These are phyloP conservation scores for Sisymbrium irio DNA, from an alignment of 345 rosid species.

Conservation along the genomic window DNA sequence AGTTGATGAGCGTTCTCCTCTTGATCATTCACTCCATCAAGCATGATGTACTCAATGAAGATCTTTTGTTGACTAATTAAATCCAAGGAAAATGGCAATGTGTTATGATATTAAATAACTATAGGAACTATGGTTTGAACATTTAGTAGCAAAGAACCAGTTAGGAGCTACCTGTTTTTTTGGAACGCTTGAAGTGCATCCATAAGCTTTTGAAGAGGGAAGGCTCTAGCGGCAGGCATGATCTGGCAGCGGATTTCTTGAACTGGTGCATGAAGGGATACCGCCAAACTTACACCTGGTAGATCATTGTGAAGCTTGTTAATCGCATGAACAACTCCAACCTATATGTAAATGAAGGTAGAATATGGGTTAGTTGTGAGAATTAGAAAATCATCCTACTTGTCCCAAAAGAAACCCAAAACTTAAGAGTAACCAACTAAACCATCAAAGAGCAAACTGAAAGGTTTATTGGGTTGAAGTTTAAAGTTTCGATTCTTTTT, in stretches of 20 bases:
- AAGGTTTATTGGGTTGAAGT: not conserved
- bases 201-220: conserved; percentile 92
- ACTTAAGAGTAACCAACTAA: not conserved
- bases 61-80: conserved; percentile 67
- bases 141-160: not conserved
- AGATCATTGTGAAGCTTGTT: conserved; percentile 85
- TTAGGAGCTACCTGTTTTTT: conserved; percentile 52
- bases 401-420: not conserved
- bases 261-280: conserved; percentile 93
- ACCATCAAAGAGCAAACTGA: not conserved
- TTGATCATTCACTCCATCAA: conserved; percentile 88
- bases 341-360: conserved; percentile 50
- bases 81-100: conserved; percentile 11
- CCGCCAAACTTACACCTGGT: conserved; percentile 95
- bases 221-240: conserved; percentile 99
- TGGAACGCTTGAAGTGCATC: conserved; percentile 68
- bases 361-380: not conserved
- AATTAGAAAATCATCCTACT: not conserved
- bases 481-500: not conserved
- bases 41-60: conserved; percentile 95
- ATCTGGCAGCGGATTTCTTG: conserved; percentile 94
- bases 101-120: not conserved
- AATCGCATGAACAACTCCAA: conserved; percentile 88
- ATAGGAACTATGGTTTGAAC: not conserved
- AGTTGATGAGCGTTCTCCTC: conserved; percentile 81